phyloP scores from a whole-genome alignment of 2,329 filamentous ascomycete species.

The Aspergillus clavatus region DNA sequence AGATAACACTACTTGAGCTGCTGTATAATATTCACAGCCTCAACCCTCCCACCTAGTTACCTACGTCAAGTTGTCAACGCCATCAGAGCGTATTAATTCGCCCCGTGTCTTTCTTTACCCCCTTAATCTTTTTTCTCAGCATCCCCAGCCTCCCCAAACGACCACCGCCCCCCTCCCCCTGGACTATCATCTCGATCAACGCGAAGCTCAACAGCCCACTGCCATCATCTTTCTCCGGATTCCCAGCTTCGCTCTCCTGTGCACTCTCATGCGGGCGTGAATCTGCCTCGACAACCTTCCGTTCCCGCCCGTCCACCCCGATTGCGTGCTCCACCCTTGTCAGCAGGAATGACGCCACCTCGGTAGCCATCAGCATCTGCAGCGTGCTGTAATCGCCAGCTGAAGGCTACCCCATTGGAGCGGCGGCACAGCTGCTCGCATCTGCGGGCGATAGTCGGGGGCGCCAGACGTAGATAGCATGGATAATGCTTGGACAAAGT shows the following conservation, averaged over 20 bases:
- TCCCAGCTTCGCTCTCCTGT: too few relatives aligned
- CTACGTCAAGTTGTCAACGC: too few relatives aligned
- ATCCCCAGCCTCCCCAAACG: not conserved
- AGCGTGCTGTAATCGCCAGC: not conserved
- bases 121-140: not conserved
- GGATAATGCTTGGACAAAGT: not conserved
- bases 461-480: not conserved
- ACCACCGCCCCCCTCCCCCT: not conserved
- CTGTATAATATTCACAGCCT: too few relatives aligned
- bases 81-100: too few relatives aligned
- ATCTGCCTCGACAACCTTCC: not conserved
- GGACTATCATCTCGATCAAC: not conserved
- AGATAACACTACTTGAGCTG: too few relatives aligned
- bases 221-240: too few relatives aligned
- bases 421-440: not conserved
- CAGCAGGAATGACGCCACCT: not conserved
- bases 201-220: not conserved
- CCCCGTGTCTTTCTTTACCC: too few relatives aligned
- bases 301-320: not conserved
- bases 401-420: not conserved
- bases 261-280: not conserved
- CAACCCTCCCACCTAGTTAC: too few relatives aligned
- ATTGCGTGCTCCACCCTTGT: not conserved
- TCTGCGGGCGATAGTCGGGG: not conserved
- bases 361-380: not conserved